A percentile compares a stretch with the other conserved stretches of the same genome.
phyloP scores from a whole-genome alignment of 345 rosid species.

The Citrus sinensis region DNA sequence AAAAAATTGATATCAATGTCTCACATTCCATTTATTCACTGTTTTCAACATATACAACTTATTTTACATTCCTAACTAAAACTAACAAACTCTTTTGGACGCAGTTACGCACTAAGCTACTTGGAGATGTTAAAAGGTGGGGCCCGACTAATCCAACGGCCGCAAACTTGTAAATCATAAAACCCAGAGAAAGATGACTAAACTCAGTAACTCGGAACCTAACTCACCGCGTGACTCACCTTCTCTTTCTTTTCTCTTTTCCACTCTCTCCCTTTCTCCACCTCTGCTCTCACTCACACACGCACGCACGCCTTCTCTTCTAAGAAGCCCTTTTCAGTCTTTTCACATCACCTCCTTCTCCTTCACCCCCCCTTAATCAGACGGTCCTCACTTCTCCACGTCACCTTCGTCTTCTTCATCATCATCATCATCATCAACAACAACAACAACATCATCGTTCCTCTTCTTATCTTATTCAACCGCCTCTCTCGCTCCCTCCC shows the following conservation, averaged over 20 bases:
- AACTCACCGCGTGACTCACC: slow-evolving; percentile 30
- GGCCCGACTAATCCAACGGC: slow-evolving; percentile 20
- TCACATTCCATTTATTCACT: too few species aligned
- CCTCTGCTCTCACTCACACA: slow-evolving; percentile 9
- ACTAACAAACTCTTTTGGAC: too few species aligned
- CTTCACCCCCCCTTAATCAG: slow-evolving; percentile 28
- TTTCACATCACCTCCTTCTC: slow-evolving; percentile 29
- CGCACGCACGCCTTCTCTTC: not conserved
- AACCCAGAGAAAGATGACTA: not conserved
- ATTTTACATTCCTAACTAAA: not conserved
- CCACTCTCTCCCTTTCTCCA: slow-evolving; percentile 6
- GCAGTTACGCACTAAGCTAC: too few species aligned
- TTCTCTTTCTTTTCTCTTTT: slow-evolving; percentile 12
- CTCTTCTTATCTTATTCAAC: slow-evolving; percentile 20
- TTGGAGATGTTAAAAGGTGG: not conserved
- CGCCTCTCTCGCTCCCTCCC: slow-evolving; percentile 15
- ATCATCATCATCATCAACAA: slow-evolving; percentile 49
- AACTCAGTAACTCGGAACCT: slow-evolving; percentile 5
- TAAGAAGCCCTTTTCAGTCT: slow-evolving; percentile 60
- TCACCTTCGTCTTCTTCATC: slow-evolving; percentile 85
- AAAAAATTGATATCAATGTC: too few species aligned
- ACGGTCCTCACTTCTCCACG: slow-evolving; percentile 67
- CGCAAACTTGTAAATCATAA: slow-evolving; percentile 10
- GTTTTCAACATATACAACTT: not conserved
- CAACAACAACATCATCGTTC: slow-evolving; percentile 15